Percentiles rank a stretch among this genome's conserved stretches.
Conservation (phyloP, 495 filamentous ascomycete species). For the Aspergillus leporis region DNA sequence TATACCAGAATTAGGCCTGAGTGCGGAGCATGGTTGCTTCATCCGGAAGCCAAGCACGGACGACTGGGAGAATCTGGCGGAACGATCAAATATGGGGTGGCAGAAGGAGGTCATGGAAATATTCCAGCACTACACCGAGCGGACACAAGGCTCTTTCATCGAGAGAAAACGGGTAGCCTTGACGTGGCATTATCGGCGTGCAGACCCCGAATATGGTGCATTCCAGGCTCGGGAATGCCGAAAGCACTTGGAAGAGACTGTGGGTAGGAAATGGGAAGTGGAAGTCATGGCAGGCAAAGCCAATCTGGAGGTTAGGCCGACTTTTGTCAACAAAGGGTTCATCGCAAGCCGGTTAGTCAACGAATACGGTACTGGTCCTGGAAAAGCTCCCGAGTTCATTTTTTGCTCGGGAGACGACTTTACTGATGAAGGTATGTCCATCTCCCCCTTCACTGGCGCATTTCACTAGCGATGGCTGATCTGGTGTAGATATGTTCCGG, state of each 20-base stretch:
- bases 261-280: conserved; percentile 77
- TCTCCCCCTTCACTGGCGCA: not conserved
- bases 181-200: conserved; percentile 95
- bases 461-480: conserved; percentile 2
- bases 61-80: conserved; percentile 84
- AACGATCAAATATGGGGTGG: conserved; percentile 84
- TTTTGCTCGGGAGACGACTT: conserved; percentile 93
- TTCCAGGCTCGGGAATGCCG: conserved; percentile 76
- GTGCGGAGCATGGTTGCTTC: conserved; percentile 94
- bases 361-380: conserved; percentile 55
- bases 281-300: conserved; percentile 96
- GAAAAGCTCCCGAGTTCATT: conserved; percentile 69
- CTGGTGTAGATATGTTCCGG: conserved; percentile 58
- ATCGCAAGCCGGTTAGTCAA: conserved; percentile 78
- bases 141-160: conserved; percentile 84
- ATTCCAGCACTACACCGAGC: conserved; percentile 83
- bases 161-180: conserved; percentile 89
- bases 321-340: conserved; percentile 93
- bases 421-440: conserved; percentile 84
- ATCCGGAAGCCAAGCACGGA: conserved; percentile 71
- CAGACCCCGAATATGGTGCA: conserved; percentile 77
- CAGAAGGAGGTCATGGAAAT: conserved; percentile 75
- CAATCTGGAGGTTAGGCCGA: conserved; percentile 94
- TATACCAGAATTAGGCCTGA: conserved; percentile 80
- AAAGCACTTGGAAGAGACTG: conserved; percentile 69